Conservation (phyloP, 2,329 filamentous ascomycete genomes). For the Septoria petroselini region DNA sequence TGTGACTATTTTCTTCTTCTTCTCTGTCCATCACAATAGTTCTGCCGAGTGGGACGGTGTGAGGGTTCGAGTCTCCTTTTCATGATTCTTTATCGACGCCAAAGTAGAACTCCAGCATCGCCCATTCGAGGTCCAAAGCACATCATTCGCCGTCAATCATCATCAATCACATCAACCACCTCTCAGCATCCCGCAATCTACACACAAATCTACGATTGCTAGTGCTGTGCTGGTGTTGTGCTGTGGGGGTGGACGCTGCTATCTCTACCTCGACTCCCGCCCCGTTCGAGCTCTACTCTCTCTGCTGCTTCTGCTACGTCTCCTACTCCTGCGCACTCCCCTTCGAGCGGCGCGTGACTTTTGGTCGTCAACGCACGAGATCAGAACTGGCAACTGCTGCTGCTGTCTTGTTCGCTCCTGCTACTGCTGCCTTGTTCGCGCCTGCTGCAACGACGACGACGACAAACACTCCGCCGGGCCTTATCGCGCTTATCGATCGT, state of each 20-base stretch:
- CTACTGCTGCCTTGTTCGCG: too few species aligned
- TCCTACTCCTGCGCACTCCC: slow-evolving; percentile 13
- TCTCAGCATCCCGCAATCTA: too few species aligned
- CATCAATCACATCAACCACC: too few species aligned
- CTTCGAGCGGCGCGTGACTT: slow-evolving; percentile 18
- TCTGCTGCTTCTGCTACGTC: slow-evolving; percentile 14
- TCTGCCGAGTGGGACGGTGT: too few species aligned
- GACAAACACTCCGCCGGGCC: not conserved
- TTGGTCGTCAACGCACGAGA: slow-evolving; percentile 1
- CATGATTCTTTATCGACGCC: too few species aligned
- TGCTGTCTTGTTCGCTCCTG: not conserved
- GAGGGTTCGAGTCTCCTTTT: too few species aligned
- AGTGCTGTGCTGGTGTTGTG: too few species aligned
- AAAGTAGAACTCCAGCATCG: too few species aligned
- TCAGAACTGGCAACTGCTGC: not conserved
- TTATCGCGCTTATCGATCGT: slow-evolving; percentile 16
- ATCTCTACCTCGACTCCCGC: slow-evolving; percentile 5
- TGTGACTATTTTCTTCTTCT: too few species aligned
- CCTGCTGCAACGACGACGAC: not conserved
- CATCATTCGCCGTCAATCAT: too few species aligned
- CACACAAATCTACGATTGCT: too few species aligned
- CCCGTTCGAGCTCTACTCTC: slow-evolving; percentile 17
- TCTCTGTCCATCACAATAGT: too few species aligned
- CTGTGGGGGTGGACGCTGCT: slow-evolving; percentile 1
- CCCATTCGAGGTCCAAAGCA: not conserved